These are phyloP conservation scores for Dittrichia graveolens DNA, from an alignment of 129 eudicot species.

Conservation along the genomic window DNA sequence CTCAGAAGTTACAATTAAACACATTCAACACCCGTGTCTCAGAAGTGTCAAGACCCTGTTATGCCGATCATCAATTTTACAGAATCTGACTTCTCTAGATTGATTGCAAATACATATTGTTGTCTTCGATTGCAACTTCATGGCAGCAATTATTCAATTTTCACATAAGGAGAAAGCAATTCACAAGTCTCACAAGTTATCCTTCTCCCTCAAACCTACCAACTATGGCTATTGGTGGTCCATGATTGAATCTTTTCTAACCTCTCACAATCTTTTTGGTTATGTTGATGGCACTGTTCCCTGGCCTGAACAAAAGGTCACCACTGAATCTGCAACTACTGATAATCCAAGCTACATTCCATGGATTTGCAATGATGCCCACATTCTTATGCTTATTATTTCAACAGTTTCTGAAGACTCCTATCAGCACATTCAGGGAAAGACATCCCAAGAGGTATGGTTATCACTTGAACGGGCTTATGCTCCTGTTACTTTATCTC, in stretches of 20 bases:
- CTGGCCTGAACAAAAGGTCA: background rate
- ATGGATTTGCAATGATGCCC: background rate
- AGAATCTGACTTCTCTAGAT: no score
- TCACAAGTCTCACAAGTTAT: conserved; percentile 19
- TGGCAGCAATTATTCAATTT: conserved; percentile 7
- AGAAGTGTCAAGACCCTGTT: no score
- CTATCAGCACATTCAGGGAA: background rate
- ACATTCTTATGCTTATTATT: conserved; percentile 11
- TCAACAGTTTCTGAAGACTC: no score
- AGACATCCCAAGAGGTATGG: background rate
- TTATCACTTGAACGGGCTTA: conserved; percentile 14
- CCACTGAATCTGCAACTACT: background rate
- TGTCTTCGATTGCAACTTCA: background rate
- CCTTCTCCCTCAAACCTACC: conserved; percentile 16
- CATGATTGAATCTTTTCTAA: conserved; percentile 13
- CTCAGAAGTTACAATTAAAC: no score
- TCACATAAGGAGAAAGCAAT: conserved; percentile 8
- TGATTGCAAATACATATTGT: no score
- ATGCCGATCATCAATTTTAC: no score
- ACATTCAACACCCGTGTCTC: no score
- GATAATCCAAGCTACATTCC: conserved; percentile 9
- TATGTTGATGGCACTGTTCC: no score
- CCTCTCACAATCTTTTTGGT: background rate
- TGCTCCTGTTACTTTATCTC: conserved; percentile 15
- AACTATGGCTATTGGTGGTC: conserved; percentile 19